phyloP scores from a whole-genome alignment of 805 yeast genomes.

The Wickerhamomyces xylosicus region DNA sequence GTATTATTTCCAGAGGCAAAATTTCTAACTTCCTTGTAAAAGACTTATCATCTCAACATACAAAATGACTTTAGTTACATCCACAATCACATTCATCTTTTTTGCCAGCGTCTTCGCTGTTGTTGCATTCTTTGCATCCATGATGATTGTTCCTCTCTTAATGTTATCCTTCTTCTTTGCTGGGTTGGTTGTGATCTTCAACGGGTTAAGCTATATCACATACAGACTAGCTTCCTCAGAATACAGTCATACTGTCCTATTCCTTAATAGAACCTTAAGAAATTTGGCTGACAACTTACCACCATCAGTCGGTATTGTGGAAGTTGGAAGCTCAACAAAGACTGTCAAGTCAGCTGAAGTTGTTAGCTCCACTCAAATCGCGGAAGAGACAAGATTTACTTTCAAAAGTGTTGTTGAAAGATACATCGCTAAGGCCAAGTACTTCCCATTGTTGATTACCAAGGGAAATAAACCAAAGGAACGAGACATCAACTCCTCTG shows the following conservation, averaged over 20 bases:
- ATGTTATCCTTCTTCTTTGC: slow-evolving; percentile 15
- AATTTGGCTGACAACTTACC: slow-evolving; percentile 19
- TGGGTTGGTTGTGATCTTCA: slow-evolving; percentile 17
- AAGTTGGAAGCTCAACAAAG: slow-evolving; percentile 3
- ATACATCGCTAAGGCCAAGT: neutral
- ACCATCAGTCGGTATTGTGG: slow-evolving; percentile 19
- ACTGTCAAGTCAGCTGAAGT: neutral
- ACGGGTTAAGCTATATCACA: slow-evolving; percentile 15
- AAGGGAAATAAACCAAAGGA: no score
- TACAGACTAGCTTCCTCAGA: slow-evolving; percentile 17
- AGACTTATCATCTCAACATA: neutral
- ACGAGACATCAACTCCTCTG: no score
- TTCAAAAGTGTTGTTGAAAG: slow-evolving; percentile 1
- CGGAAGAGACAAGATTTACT: neutral
- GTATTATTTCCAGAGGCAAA: neutral
- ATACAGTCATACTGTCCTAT: slow-evolving; percentile 16
- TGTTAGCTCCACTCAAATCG: neutral
- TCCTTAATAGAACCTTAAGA: slow-evolving; percentile 17
- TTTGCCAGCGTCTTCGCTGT: slow-evolving; percentile 6
- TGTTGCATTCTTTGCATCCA: slow-evolving; percentile 7
- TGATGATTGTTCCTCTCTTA: slow-evolving; percentile 16
- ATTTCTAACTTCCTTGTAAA: no score
- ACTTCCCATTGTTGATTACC: neutral
- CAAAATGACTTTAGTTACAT: neutral
- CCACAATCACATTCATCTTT: slow-evolving; percentile 1